Conservation (phyloP, 1,139 yeast species). For the Schizosaccharomyces versatilis region DNA sequence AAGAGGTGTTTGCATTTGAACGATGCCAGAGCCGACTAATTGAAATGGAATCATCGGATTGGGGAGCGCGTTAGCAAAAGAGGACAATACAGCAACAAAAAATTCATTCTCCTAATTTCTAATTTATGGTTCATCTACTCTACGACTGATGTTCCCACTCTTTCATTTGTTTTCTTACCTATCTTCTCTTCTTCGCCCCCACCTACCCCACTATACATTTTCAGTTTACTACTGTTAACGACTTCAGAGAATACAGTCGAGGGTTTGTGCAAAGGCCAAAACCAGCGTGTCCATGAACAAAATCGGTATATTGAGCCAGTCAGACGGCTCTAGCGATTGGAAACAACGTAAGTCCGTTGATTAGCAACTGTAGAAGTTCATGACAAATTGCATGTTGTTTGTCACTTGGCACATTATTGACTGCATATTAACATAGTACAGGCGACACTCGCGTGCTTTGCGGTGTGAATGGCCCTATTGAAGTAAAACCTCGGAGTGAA, state of each 20-base stretch:
- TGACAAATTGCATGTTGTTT: too few species aligned
- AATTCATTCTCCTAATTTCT: too few species aligned
- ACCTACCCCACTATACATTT: too few species aligned
- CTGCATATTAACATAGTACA: slow-evolving; percentile 17
- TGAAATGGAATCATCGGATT: neutral
- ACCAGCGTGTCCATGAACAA: neutral
- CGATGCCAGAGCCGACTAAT: slow-evolving; percentile 1
- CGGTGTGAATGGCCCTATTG: slow-evolving; percentile 72
- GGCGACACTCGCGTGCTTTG: slow-evolving; percentile 48
- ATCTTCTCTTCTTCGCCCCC: too few species aligned
- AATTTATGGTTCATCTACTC: too few species aligned
- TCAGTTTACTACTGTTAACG: too few species aligned
- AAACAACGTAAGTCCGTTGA: neutral
- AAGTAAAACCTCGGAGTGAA: slow-evolving; percentile 66
- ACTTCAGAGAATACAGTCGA: too few species aligned
- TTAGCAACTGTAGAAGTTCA: neutral
- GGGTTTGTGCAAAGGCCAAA: too few species aligned
- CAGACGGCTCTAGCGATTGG: slow-evolving; percentile 1
- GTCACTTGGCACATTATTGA: too few species aligned
- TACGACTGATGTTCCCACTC: too few species aligned
- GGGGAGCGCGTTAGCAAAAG: neutral
- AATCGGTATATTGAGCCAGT: neutral
- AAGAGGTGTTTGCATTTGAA: slow-evolving; percentile 2
- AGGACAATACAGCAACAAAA: too few species aligned
- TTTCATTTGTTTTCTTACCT: too few species aligned